Conservation (phyloP, 345 rosid species). For the Fremontodendron californicum region DNA sequence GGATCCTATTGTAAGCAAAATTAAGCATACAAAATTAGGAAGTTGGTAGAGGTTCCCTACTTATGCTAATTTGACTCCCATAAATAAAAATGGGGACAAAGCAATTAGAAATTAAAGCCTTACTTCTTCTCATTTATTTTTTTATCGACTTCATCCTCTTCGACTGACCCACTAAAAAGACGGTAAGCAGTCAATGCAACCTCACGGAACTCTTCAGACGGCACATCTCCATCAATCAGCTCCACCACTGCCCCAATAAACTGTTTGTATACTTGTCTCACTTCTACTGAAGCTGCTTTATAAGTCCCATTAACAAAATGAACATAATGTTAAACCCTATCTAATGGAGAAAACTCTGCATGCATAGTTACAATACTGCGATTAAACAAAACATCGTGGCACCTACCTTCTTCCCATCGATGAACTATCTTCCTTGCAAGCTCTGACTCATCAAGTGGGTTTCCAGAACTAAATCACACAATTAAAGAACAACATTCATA, state of each 20-base stretch:
- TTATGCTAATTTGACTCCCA: neutral
- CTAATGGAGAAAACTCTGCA: neutral
- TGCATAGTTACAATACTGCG: neutral
- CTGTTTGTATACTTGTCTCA: slow-evolving; percentile 75
- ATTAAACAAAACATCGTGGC: neutral
- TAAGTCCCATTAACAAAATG: slow-evolving; percentile 12
- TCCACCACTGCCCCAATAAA: slow-evolving; percentile 76
- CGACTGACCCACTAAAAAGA: slow-evolving; percentile 45
- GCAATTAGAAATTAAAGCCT: slow-evolving; percentile 7
- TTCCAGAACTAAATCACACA: slow-evolving; percentile 30
- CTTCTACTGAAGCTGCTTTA: slow-evolving; percentile 69
- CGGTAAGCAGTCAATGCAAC: slow-evolving; percentile 54
- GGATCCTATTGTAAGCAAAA: neutral
- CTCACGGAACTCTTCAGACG: slow-evolving; percentile 76
- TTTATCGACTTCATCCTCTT: slow-evolving; percentile 37
- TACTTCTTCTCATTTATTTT: slow-evolving; percentile 46
- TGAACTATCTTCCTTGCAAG: slow-evolving; percentile 74
- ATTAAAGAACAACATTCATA: slow-evolving; percentile 2
- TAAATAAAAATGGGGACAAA: neutral
- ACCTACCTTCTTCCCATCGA: slow-evolving; percentile 84
- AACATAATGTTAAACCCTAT: slow-evolving; percentile 6
- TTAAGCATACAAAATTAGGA: neutral
- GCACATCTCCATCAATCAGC: slow-evolving; percentile 67
- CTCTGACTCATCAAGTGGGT: slow-evolving; percentile 60
- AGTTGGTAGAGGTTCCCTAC: neutral